phyloP scores from a whole-genome alignment of 2,329 filamentous ascomycete species.

The Fusarium neocosmosporiellum region DNA sequence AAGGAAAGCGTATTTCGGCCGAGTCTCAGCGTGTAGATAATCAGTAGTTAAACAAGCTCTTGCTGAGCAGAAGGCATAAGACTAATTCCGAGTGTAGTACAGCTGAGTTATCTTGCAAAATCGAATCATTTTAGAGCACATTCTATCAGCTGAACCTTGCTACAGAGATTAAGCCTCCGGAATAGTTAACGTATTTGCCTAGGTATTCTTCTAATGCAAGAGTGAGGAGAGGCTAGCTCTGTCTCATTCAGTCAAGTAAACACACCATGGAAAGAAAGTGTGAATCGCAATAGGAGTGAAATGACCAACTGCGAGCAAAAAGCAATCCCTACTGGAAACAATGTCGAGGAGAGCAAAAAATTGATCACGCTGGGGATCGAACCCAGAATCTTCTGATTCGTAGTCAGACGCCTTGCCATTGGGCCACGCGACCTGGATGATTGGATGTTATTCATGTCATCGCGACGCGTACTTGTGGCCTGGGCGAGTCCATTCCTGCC shows the following conservation, averaged over 20 bases:
- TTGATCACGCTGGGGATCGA: slow-evolving; percentile 44
- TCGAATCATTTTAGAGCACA: neutral
- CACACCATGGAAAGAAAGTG: neutral
- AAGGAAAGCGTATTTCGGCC: neutral
- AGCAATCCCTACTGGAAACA: neutral
- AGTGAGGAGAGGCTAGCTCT: neutral
- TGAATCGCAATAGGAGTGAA: neutral
- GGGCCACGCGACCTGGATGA: slow-evolving; percentile 38
- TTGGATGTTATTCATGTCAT: neutral
- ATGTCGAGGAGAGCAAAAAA: neutral
- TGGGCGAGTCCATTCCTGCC: neutral
- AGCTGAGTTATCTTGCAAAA: neutral
- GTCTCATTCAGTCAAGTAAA: no score
- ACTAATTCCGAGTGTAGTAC: no score
- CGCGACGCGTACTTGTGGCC: neutral
- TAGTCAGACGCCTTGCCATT: slow-evolving; percentile 50
- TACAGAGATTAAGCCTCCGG: no score
- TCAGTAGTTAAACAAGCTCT: neutral
- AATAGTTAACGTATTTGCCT: neutral
- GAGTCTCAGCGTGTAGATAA: neutral
- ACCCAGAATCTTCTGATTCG: slow-evolving; percentile 50
- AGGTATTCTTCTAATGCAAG: neutral
- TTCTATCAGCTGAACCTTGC: neutral
- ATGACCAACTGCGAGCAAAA: neutral
- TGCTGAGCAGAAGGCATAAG: neutral